Conservation (phyloP, 768 basidiomycete genomes). For the Paxillus rubicundulus region DNA sequence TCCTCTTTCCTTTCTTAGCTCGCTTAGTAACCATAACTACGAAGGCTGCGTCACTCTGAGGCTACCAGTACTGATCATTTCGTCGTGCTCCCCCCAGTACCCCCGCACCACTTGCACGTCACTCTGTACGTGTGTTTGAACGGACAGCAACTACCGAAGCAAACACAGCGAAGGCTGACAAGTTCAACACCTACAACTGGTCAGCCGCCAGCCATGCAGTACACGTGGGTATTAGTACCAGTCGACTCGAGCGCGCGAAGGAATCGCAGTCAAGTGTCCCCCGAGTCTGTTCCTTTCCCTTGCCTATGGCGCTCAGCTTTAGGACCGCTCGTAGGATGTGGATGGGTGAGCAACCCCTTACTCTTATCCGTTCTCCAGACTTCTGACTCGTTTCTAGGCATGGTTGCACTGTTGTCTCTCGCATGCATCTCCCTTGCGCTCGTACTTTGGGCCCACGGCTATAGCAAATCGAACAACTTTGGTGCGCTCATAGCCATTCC, state of each 20-base stretch:
- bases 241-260: not conserved
- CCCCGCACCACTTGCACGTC: no score
- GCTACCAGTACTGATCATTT: no score
- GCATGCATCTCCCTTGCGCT: constrained; percentile 36
- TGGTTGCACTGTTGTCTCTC: constrained; percentile 35
- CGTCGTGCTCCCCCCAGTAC: no score
- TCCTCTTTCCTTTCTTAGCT: no score
- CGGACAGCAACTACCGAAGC: no score
- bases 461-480: constrained; percentile 34
- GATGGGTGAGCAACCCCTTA: constrained; percentile 29
- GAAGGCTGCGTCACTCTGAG: no score
- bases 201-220: no score
- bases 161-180: no score
- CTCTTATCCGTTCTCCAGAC: not conserved
- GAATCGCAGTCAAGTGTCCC: not conserved
- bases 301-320: constrained; percentile 43
- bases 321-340: constrained; percentile 41
- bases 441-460: constrained; percentile 33
- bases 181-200: no score
- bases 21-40: no score
- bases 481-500: constrained; percentile 43
- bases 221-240: not conserved
- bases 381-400: constrained; percentile 18
- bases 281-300: not conserved
- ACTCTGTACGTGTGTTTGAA: not conserved